Base-by-base conservation (phyloP, 2,329 filamentous ascomycete species). In the Colletotrichum tropicale region DNA sequence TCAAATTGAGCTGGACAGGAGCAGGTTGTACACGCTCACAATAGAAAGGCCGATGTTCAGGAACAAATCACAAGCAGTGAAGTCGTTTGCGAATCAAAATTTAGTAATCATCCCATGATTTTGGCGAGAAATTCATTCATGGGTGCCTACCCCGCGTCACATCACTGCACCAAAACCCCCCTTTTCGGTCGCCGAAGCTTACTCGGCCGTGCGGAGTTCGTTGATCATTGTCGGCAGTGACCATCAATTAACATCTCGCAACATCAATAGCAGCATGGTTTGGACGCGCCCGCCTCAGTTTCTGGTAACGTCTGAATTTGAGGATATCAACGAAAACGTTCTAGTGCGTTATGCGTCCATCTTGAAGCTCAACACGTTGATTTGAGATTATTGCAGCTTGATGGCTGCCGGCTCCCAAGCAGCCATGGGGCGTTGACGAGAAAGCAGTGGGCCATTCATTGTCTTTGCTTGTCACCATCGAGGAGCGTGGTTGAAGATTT, bases 401-500 rank as follows among this genome's bases (percentile, higher is more conserved):
- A 4, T 8, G n/a, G n/a, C n/a, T 21, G 43, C 10, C 7, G 10
- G 6, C 10, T 21, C 2, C n/a, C 1, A 1, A 12, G 10, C 2
- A 48, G 43, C n/a, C n/a, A 10, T 1, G 2, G 10, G 43, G n/a
- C 43, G 10, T 15, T 12, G 1, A 32, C 34, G 8, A 32, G 18
- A 21, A 0, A 15, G 5, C 28, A 21, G 3, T 61, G 6, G 32
- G 18, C 16, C 6, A 0, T 18, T 48, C 18, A n/a, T 10, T 4
- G 9, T 48, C n/a, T 10, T 1, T 10, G 0, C 1, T 3, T 7
- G n/a, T 21, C 10, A n/a, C 18, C 3, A 0, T 43, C 18, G 16
- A 43, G 26, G 13, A n/a, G n/a, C 5, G n/a, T 1, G 1, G 15
- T 38, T 18, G 36, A 7, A 36, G 7, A 0, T 5, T 10, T 3